Evolutionary conservation across 305 asterid genomes (phyloP).

Genomic region (Fraxinus latifolia): DNA sequence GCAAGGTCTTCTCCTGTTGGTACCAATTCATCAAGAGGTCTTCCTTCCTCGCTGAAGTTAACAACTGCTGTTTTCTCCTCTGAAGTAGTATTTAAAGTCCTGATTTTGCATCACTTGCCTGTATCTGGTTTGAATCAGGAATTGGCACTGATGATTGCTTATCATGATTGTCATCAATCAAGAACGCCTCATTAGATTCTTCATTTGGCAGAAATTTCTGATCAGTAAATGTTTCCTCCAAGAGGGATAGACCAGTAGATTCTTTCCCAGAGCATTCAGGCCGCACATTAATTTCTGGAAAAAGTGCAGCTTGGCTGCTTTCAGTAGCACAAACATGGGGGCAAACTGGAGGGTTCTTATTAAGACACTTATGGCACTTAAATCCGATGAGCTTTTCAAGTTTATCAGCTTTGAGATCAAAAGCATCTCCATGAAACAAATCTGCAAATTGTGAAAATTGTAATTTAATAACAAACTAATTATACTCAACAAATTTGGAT

Average conservation of each 20-base stretch:
- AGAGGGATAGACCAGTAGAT: conserved; percentile 27
- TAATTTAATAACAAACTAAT: conserved; percentile 27
- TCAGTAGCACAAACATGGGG: conserved; percentile 47
- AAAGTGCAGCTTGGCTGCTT: conserved; percentile 32
- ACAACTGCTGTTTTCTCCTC: conserved; percentile 17
- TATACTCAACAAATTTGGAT: conserved; percentile 19
- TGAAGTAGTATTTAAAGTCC: conserved; percentile 9
- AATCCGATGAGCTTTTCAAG: conserved; percentile 66
- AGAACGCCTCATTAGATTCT: conserved; percentile 26
- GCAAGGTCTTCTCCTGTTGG: conserved; percentile 17
- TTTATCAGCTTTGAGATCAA: conserved; percentile 56
- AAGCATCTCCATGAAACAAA: conserved; percentile 94
- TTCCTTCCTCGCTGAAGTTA: conserved; percentile 13
- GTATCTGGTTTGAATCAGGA: conserved; percentile 23
- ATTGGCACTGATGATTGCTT: conserved; percentile 33
- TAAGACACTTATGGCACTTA: conserved; percentile 73
- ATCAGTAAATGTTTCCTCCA: conserved; percentile 24
- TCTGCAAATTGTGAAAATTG: conserved; percentile 44
- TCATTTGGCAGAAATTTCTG: conserved; percentile 30
- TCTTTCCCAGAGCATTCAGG: conserved; percentile 31
- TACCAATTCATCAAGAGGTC: conserved; percentile 22
- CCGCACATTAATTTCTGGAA: conserved; percentile 28
- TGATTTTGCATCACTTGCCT: conserved; percentile 3
- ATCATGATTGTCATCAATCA: conserved; percentile 30
- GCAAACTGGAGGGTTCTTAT: conserved; percentile 59